Evolutionary conservation across 768 basidiomycete genomes (phyloP).

Genomic region (Auricularia heimuer): DNA sequence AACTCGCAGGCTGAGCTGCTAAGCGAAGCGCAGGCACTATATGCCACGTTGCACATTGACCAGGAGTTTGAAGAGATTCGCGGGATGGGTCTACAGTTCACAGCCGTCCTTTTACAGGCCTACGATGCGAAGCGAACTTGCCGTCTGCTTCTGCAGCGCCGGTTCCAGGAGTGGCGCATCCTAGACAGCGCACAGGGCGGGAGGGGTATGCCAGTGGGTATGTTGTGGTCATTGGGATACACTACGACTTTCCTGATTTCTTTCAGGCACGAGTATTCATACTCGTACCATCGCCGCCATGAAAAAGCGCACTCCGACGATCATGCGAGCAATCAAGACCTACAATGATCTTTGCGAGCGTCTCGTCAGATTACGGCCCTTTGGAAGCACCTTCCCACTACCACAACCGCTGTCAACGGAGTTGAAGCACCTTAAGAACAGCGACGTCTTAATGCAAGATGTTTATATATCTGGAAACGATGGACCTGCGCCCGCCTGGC

Average conservation of each 20-base stretch:
- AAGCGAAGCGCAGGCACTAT: constrained; percentile 22
- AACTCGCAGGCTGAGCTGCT: constrained; percentile 10
- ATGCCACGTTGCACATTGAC: constrained; percentile 26
- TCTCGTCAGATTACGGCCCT: constrained; percentile 16
- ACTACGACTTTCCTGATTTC: background rate
- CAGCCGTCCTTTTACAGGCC: constrained; percentile 24
- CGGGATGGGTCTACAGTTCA: constrained; percentile 21
- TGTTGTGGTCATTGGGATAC: background rate
- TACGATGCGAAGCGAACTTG: constrained; percentile 32
- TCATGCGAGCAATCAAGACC: constrained; percentile 20
- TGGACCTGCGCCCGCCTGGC: constrained; percentile 20
- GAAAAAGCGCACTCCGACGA: constrained; percentile 21
- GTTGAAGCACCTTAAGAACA: constrained; percentile 12
- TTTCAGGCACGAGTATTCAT: constrained; percentile 25
- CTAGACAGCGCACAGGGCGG: constrained; percentile 26
- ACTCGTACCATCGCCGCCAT: constrained; percentile 25
- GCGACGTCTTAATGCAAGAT: constrained; percentile 25
- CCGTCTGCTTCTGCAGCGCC: constrained; percentile 21
- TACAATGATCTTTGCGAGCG: constrained; percentile 20
- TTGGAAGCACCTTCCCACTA: constrained; percentile 21
- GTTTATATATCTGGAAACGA: constrained; percentile 22
- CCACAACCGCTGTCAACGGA: constrained; percentile 24
- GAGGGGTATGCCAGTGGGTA: constrained; percentile 24
- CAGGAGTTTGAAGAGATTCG: constrained; percentile 25
- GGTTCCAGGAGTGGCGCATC: constrained; percentile 30